A percentile compares a stretch with the other conserved stretches of the same genome.
These are phyloP conservation scores for Hevea brasiliensis DNA, from an alignment of 345 rosid genomes.

Conservation along the genomic window DNA sequence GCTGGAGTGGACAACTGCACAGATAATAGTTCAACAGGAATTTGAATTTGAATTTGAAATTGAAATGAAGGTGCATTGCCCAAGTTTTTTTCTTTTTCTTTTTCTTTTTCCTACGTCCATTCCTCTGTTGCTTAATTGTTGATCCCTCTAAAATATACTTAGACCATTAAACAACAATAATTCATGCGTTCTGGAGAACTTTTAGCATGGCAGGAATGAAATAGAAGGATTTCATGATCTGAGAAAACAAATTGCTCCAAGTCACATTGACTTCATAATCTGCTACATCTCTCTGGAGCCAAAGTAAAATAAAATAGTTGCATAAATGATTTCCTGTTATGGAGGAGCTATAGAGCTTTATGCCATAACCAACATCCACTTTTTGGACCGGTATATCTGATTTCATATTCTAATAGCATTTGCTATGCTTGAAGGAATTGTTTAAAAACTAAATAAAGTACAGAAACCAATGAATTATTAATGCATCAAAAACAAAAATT, in stretches of 20 bases:
- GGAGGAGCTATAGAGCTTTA: slow-evolving; percentile 1
- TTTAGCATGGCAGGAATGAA: neutral
- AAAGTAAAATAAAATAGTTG: neutral
- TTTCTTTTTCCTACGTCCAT: no score
- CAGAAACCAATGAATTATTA: neutral
- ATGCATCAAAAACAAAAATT: neutral
- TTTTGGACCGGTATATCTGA: neutral
- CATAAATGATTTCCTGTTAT: slow-evolving; percentile 4
- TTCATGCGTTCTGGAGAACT: neutral
- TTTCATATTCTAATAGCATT: neutral
- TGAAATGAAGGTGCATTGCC: no score
- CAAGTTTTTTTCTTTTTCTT: no score
- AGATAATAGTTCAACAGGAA: no score
- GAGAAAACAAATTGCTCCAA: no score
- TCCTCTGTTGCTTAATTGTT: no score
- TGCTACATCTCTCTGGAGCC: neutral
- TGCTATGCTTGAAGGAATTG: neutral
- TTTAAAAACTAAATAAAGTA: no score
- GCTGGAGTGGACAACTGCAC: no score
- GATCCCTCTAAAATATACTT: no score
- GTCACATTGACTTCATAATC: neutral
- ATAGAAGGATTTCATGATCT: neutral
- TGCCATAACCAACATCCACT: neutral
- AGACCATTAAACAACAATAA: no score
- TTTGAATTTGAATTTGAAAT: no score